A percentile compares a stretch with the other conserved stretches of the same genome.
Conservation (phyloP, 495 filamentous ascomycete species). For the Xylaria scruposa region DNA sequence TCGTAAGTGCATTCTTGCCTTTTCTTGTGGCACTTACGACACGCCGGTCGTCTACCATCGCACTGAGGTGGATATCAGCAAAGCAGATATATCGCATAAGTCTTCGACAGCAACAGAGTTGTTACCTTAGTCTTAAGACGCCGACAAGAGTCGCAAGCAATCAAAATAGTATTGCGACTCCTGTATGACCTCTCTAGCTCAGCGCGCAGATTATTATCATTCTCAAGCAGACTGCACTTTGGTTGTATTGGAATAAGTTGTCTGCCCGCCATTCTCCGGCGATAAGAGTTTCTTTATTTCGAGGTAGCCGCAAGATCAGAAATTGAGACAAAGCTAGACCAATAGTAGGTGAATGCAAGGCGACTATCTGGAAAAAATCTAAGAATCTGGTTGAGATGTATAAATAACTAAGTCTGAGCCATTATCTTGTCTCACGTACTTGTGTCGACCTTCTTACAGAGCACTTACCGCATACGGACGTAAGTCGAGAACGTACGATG, state of each 20-base stretch:
- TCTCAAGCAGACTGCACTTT: neutral
- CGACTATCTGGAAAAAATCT: too few relatives aligned
- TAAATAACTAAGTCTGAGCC: neutral
- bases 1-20: constrained; percentile 19
- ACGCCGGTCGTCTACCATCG: constrained; percentile 22
- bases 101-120: neutral
- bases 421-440: neutral
- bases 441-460: constrained; percentile 7
- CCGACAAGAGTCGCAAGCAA: constrained; percentile 23
- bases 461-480: constrained; percentile 14
- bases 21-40: constrained; percentile 8
- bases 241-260: constrained; percentile 13
- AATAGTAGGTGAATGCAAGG: neutral
- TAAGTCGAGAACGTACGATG: neutral
- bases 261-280: neutral
- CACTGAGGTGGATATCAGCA: constrained; percentile 9
- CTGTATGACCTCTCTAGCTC: neutral
- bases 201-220: neutral
- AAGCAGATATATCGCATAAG: neutral
- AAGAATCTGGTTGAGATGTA: too few relatives aligned
- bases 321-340: neutral
- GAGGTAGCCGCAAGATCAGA: neutral
- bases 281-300: neutral
- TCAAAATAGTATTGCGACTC: neutral
- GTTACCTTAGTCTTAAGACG: constrained; percentile 20